Evolutionary conservation across 106 monocot species (phyloP).

Genomic region (Ottelia alismoides): DNA sequence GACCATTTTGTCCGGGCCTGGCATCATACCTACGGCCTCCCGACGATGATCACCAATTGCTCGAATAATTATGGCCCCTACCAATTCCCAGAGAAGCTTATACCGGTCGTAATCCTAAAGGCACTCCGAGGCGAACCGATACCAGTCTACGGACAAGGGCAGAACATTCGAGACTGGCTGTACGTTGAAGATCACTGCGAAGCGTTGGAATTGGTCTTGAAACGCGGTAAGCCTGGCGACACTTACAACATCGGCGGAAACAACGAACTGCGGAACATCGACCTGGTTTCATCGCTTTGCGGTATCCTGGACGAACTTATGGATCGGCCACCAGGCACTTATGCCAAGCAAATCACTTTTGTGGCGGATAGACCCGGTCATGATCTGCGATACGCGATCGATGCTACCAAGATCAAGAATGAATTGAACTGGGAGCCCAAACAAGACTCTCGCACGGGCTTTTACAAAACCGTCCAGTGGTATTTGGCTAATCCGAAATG

Average conservation of each 20-base stretch:
- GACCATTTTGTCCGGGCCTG: not conserved
- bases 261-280: not conserved
- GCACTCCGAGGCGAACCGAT: not conserved
- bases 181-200: not conserved
- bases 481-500: not conserved
- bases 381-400: not conserved
- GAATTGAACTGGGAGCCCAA: not conserved
- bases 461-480: not conserved
- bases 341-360: not conserved
- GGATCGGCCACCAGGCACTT: too few relatives aligned
- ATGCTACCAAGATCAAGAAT: not conserved
- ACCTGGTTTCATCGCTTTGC: not conserved
- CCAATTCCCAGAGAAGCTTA: not conserved
- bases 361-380: not conserved
- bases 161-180: not conserved
- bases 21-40: not conserved
- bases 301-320: not conserved
- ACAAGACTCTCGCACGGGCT: not conserved
- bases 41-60: not conserved
- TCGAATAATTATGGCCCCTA: too few relatives aligned
- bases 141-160: not conserved
- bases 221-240: not conserved
- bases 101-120: not conserved
- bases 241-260: not conserved
- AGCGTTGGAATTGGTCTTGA: not conserved